These are phyloP conservation scores for Cyclotella choctawhatcheeana DNA, from an alignment of 108 stramenopile genomes.

Conservation along the genomic window DNA sequence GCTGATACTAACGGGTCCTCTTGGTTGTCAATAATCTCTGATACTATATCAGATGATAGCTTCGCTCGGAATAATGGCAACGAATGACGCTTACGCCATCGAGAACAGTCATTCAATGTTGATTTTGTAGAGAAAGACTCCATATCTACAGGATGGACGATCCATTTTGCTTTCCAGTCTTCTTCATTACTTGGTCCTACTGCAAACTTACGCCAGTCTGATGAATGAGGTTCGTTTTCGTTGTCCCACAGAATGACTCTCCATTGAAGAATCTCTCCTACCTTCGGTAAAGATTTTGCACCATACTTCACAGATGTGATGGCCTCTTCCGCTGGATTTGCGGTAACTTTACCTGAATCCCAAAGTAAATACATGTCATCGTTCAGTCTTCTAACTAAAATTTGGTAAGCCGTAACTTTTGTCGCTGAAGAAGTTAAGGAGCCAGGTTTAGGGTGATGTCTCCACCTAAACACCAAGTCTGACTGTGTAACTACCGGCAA, in stretches of 20 bases:
- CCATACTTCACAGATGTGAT: not conserved
- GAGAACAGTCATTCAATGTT: not conserved
- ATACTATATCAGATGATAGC: constrained; percentile 9
- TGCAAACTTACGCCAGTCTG: constrained; percentile 21
- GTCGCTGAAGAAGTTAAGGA: constrained; percentile 13
- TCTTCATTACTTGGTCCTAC: constrained; percentile 17
- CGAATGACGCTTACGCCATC: constrained; percentile 16
- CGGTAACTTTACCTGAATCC: constrained; percentile 1
- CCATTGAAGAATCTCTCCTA: constrained; percentile 18
- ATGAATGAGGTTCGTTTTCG: not conserved
- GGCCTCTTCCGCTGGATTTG: not conserved
- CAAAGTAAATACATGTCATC: not conserved
- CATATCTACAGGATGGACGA: constrained; percentile 35
- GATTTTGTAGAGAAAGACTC: constrained; percentile 10
- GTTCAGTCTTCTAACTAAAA: constrained; percentile 15
- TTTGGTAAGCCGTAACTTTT: constrained; percentile 20
- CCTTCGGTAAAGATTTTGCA: not conserved
- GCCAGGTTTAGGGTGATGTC: constrained; percentile 24
- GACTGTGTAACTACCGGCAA: constrained; percentile 31
- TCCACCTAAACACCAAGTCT: constrained; percentile 25
- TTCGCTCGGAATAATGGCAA: constrained; percentile 27
- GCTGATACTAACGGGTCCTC: constrained; percentile 29
- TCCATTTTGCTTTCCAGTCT: constrained; percentile 41
- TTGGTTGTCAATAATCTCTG: not conserved
- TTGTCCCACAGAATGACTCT: constrained; percentile 9